Percentiles rank a stretch among this genome's conserved stretches.
These are phyloP conservation scores for Telfairia occidentalis DNA, from an alignment of 331 rosid species.

Conservation along the genomic window DNA sequence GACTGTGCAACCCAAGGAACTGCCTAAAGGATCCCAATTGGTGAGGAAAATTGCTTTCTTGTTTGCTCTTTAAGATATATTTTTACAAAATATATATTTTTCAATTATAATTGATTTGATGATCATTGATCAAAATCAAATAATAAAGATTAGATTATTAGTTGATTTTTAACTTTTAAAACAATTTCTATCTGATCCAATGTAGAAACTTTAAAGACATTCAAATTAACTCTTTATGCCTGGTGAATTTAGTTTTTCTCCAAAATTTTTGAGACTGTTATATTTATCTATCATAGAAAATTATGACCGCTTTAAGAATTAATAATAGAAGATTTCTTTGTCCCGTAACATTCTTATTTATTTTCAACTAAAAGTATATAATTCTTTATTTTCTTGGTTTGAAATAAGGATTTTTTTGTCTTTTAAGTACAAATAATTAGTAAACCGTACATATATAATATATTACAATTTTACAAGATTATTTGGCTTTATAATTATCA, in stretches of 20 bases:
- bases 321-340: background rate
- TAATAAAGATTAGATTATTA: background rate
- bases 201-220: background rate
- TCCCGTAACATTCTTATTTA: background rate
- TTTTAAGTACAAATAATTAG: background rate
- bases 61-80: background rate
- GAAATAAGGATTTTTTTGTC: background rate
- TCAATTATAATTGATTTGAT: background rate
- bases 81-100: no score
- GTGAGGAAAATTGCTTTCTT: slow-evolving; percentile 24
- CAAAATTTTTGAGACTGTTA: background rate
- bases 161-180: background rate
- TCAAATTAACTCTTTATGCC: background rate
- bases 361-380: background rate
- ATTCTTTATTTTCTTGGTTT: background rate
- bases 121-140: background rate
- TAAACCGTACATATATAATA: background rate
- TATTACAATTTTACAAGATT: background rate
- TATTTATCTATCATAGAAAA: background rate
- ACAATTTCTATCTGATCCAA: background rate
- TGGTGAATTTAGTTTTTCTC: background rate
- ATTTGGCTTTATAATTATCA: background rate
- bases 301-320: background rate
- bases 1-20: slow-evolving; percentile 49
- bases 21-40: slow-evolving; percentile 55